Base-by-base conservation (phyloP, 2,329 filamentous ascomycete species). In the Teratosphaeria gauchensis region DNA sequence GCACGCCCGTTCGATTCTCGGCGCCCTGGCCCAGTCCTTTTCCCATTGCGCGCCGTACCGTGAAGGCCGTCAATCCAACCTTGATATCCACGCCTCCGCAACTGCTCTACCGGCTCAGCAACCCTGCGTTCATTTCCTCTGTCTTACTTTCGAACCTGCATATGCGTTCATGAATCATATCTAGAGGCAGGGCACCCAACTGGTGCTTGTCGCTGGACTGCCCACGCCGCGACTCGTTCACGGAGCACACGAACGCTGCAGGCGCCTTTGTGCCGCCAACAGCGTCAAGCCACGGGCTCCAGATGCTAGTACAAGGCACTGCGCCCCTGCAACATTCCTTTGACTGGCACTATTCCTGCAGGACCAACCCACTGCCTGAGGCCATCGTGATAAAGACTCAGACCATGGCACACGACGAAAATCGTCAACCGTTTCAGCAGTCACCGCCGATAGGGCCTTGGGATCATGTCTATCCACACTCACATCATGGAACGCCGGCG, bases 401-500 rank as follows among this genome's bases (percentile, higher is more conserved):
- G 62, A 63, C 61, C 56, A 71, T 71, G 69, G 67, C 65, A 51
- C 64, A 71, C 64, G 68, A 69, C 46, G 65, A 70, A 21, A 54
- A 58, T 56, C 58, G 61, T 56, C 56, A 61, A 30, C 61, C 62
- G 30, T 70, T 63, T 62, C 66, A 66, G 52, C 63, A 66, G 11
- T 69, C 67, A 52, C 67, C 68, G 55, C 61, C 65, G 19, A 59
- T 63, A 14, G 56, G 38, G 7, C 56, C 56, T 42, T 69, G 68
- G 68, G 60, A 62, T 42, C 64, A 65, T 48, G 53, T 68, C 54
- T 79, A 78, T 63, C 75, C 76, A 60, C 75, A 78, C 54, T 73
- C 84, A 14, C 88, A 89, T 67, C 84, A 85, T 65, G 83, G 86
- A 62, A 87, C 86, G 59, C 84, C 86, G 28, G 83, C 90, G 74